Conservation (phyloP, 352 stramenopile species). For the Phytophthora aleatoria region DNA sequence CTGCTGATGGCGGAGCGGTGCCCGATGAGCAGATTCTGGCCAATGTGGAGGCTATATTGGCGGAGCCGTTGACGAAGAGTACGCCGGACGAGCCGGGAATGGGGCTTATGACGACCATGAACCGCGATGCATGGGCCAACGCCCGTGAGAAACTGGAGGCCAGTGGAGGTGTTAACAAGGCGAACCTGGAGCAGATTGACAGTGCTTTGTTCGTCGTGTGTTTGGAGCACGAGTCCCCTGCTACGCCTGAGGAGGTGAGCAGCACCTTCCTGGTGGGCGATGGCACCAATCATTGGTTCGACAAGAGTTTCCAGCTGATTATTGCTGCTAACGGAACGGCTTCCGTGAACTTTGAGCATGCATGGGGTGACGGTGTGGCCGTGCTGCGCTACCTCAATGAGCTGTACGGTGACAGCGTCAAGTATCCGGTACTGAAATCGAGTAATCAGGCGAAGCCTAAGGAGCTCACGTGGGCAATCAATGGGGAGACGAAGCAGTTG, state of each 20-base stretch:
- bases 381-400: constrained; percentile 91
- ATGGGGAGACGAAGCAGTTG: constrained; percentile 56
- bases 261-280: constrained; percentile 85
- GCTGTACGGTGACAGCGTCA: constrained; percentile 81
- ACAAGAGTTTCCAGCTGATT: constrained; percentile 93
- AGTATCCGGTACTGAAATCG: constrained; percentile 65
- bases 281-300: constrained; percentile 90
- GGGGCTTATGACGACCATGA: constrained; percentile 80
- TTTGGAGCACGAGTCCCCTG: constrained; percentile 74
- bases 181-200: constrained; percentile 82
- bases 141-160: constrained; percentile 63
- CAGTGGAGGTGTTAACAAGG: constrained; percentile 61
- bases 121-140: constrained; percentile 84
- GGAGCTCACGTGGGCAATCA: constrained; percentile 72
- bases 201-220: constrained; percentile 85
- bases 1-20: constrained; percentile 57
- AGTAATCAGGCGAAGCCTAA: constrained; percentile 30
- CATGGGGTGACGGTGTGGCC: constrained; percentile 89
- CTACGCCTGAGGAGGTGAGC: constrained; percentile 61
- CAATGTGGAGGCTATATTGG: constrained; percentile 85
- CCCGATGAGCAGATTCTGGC: constrained; percentile 82
- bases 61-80: constrained; percentile 51
- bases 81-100: constrained; percentile 52
- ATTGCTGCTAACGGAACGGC: constrained; percentile 79
- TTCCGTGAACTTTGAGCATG: constrained; percentile 92